Evolutionary conservation across 768 basidiomycete species (phyloP), one percentile per base, ranked within the genome.

Genomic region (Pholiota molesta): DNA sequence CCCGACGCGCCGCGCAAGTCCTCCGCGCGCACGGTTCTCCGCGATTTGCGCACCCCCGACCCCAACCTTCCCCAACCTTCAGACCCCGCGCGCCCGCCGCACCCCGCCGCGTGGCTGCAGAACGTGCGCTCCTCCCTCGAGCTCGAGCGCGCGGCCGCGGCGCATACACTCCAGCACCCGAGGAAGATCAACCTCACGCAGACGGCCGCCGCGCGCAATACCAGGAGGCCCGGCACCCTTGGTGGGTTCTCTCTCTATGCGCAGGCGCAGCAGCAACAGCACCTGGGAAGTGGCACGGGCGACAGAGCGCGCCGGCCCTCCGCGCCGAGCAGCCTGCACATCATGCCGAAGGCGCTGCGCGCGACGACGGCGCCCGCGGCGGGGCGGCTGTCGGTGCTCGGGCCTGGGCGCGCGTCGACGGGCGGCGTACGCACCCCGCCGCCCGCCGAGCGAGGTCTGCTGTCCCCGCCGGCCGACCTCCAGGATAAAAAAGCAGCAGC

Each of bases 291-390:
- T 26, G 26, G 26, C 2, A 26, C 26, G 26, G 26, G 26, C 26
- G 28, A 53, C 57, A 39, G 61, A 37, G 60, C 68, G 57, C 65
- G 71, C 13, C 64, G 69, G 9, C 66, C 71, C 1, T 71, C 69
- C 40, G 71, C 71, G 28, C 71, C 71, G 26, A 69, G 69, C 35
- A 58, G 54, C 45, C 49, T 71, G 31, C 63, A 52, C 13, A 47
- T 40, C 37, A n/a, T n/a, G n/a, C 58, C 67, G 5, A 62, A 57
- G 13, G 21, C 40, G 16, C 11, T 52, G 19, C 61, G 59, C 3
- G 35, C 51, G 10, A 26, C 56, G 26, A n/a, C n/a, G n/a, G n/a
- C n/a, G n/a, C n/a, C n/a, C 5, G 35, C 51, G 10, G 23, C 56
- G 26, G 19, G 21, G 42, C n/a, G 42, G 47, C 47, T 49, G n/a